These are phyloP conservation scores for Chaetomium sp. DNA, from an alignment of 2,329 filamentous ascomycete species.

Conservation along the genomic window DNA sequence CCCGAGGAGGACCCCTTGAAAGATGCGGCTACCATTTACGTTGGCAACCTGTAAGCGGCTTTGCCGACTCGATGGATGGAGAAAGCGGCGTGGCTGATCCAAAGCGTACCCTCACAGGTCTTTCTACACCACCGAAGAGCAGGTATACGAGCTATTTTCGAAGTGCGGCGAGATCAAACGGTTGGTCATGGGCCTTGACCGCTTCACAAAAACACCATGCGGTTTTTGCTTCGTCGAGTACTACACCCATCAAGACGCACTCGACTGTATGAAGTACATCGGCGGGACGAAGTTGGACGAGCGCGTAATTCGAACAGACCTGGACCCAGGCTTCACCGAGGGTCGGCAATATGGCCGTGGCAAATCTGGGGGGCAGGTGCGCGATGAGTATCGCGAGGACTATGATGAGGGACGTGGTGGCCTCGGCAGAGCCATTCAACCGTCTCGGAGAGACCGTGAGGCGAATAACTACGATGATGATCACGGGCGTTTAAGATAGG, in stretches of 20 bases:
- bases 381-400: constrained; percentile 96
- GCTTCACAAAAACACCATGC: constrained; percentile 95
- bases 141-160: constrained; percentile 93
- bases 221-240: constrained; percentile 99
- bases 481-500: constrained; percentile 21
- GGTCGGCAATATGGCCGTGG: constrained; percentile 92
- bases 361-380: constrained; percentile 92
- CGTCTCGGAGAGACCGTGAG: constrained; percentile 26
- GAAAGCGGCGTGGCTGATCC: neutral
- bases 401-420: constrained; percentile 93
- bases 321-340: constrained; percentile 94
- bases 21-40: constrained; percentile 90
- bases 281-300: constrained; percentile 97
- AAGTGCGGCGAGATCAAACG: constrained; percentile 98
- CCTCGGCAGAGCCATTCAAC: constrained; percentile 68
- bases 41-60: constrained; percentile 75
- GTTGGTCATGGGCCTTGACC: constrained; percentile 93
- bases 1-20: constrained; percentile 73
- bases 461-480: constrained; percentile 17
- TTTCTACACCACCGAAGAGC: constrained; percentile 98
- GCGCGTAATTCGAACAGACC: constrained; percentile 87
- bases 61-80: neutral
- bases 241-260: constrained; percentile 92
- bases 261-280: constrained; percentile 98
- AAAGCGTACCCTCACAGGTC: constrained; percentile 47